Evolutionary conservation across 306 rosid species (phyloP).

Genomic region (Acacia acuminata): DNA sequence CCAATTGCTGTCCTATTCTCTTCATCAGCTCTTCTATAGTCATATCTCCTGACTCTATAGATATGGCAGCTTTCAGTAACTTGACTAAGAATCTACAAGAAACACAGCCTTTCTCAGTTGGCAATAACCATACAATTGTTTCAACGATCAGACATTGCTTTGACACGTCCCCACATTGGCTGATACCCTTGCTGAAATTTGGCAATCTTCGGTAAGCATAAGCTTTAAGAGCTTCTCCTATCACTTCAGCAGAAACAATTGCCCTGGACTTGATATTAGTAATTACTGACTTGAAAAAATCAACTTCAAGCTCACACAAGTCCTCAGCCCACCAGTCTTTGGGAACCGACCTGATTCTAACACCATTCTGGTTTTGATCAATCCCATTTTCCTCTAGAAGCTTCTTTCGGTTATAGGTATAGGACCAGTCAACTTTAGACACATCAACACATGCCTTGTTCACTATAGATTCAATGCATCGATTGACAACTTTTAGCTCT

Average conservation of each 20-base stretch:
- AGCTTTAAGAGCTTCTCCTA: conserved; percentile 92
- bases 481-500: conserved; percentile 74
- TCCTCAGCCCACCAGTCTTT: conserved; percentile 99
- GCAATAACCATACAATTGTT: conserved; percentile 74
- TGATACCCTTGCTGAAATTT: conserved; percentile 79
- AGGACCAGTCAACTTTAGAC: conserved; percentile 94
- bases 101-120: conserved; percentile 72
- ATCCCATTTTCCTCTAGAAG: conserved; percentile 77
- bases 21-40: conserved; percentile 61
- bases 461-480: conserved; percentile 75
- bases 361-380: conserved; percentile 58
- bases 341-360: conserved; percentile 74
- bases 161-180: conserved; percentile 54
- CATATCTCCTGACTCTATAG: conserved; percentile 55
- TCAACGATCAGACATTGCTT: conserved; percentile 60
- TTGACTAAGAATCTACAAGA: conserved; percentile 86
- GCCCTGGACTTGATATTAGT: conserved; percentile 56
- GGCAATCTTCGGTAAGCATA: conserved; percentile 82
- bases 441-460: conserved; percentile 77
- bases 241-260: conserved; percentile 60
- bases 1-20: conserved; percentile 88
- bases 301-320: conserved; percentile 90
- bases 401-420: conserved; percentile 82
- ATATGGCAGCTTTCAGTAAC: conserved; percentile 72
- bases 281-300: conserved; percentile 68